Evolutionary conservation across 1,284 basidiomycete species (phyloP), one percentile per base, ranked within the genome.

Genomic region (Inonotus hispidus): DNA sequence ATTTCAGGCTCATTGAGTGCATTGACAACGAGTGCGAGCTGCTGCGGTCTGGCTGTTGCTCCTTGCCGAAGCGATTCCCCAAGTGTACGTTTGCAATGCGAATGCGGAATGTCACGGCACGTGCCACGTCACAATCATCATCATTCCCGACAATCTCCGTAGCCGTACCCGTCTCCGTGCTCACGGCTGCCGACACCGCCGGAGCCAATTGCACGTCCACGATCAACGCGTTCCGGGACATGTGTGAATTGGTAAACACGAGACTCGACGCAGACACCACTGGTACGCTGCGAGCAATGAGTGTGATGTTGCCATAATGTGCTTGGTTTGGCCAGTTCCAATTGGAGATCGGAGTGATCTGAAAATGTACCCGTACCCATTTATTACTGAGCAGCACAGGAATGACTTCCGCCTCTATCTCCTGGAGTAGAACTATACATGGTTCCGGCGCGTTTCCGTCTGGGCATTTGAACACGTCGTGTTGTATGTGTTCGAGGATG

Each of bases 71-170:
- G 67, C 21, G 85, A 86, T 71, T 90, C 87, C n/a, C n/a, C 55
- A 90, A 74, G 67, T 90, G 87, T 21, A 86, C 87, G 69, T 88
- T 90, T 19, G 81, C 79, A 47, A 90, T 71, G 32, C 86, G 77
- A 47, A 90, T 71, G 35, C 86, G 77, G 64, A 88, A 59, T 32
- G 76, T 73, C 56, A 76, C 75, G 46, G 75, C 77, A 50, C 74
- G 68, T 38, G 71, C 1, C 19, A 19, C 58, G 3, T 38, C n/a
- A 29, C 21, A 39, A 53, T 5, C 53, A 13, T 13, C 38, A 19
- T 49, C 41, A 32, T 21, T 32, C n/a, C 32, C 38, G 27, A 45
- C 53, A 14, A 25, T 53, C 10, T 61, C 47, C 37, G 29, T 39
- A 4, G 54, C 32, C n/a, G 29, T 29, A n/a, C 32, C 50, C 27